Conservation (phyloP, 371 early-diverging fungal genomes). For the Dinochytrium kinnereticum region DNA sequence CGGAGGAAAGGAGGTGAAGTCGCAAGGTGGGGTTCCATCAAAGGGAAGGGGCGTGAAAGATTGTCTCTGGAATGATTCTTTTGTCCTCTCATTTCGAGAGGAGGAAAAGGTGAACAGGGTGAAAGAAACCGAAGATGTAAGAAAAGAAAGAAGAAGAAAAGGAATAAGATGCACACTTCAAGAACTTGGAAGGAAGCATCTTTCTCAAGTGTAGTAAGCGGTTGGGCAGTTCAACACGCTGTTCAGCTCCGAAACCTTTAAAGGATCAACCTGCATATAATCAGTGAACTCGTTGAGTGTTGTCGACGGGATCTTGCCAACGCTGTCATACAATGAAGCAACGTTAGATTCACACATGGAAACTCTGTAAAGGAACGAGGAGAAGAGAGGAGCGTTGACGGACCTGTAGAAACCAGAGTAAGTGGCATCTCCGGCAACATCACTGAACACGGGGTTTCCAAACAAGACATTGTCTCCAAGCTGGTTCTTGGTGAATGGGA, state of each 20-base stretch:
- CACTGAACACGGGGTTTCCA: constrained; percentile 10
- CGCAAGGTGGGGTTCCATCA: no score
- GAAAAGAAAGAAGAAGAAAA: no score
- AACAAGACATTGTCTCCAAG: not conserved
- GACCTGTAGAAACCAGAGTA: constrained; percentile 13
- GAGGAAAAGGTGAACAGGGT: no score
- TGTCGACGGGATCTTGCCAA: not conserved
- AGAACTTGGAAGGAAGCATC: no score
- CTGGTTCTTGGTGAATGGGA: not conserved
- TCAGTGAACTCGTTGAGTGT: not conserved
- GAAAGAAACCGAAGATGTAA: no score
- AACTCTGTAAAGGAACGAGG: not conserved
- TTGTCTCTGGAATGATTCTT: no score
- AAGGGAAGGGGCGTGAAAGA: no score
- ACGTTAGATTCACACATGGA: no score
- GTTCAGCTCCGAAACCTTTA: not conserved
- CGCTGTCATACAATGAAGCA: constrained; percentile 1
- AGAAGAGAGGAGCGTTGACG: not conserved
- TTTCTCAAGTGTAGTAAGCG: constrained; percentile 15
- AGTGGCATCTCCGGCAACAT: not conserved
- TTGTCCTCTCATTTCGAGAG: no score
- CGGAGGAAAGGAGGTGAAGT: no score
- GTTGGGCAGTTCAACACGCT: constrained; percentile 12
- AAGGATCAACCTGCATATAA: not conserved
- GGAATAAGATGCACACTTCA: no score